These are phyloP conservation scores for Pyrenophora graminea DNA, from an alignment of 2,329 filamentous ascomycete species.

Conservation along the genomic window DNA sequence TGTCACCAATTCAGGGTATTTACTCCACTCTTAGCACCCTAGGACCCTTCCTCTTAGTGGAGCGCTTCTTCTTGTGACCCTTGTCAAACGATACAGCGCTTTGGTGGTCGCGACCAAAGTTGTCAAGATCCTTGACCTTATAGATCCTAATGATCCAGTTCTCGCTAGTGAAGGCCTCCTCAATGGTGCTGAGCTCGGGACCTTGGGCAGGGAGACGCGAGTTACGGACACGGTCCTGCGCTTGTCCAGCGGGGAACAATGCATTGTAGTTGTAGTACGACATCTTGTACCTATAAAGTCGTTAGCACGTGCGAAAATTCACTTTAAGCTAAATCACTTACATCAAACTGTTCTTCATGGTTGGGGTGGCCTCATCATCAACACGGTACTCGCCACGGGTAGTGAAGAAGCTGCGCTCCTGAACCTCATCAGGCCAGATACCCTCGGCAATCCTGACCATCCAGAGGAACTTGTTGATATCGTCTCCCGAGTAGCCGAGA, in stretches of 20 bases:
- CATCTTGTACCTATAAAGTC: conserved; percentile 89
- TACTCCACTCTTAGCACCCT: conserved; percentile 74
- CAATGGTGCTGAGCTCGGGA: conserved; percentile 83
- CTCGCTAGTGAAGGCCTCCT: conserved; percentile 98
- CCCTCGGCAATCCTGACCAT: conserved; percentile 99
- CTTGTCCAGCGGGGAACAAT: conserved; percentile 90
- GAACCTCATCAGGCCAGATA: conserved; percentile 99
- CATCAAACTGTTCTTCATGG: conserved; percentile 99
- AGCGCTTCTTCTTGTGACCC: conserved; percentile 83
- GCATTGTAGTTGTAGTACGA: conserved; percentile 97
- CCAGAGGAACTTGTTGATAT: conserved; percentile 99
- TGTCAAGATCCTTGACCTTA: conserved; percentile 99
- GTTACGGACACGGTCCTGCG: conserved; percentile 84
- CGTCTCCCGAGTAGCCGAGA: conserved; percentile 94
- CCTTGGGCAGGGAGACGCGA: conserved; percentile 79
- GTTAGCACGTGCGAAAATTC: conserved; percentile 28
- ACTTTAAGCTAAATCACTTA: conserved; percentile 55
- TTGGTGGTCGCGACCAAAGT: conserved; percentile 86
- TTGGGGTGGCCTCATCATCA: conserved; percentile 88
- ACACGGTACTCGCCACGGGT: conserved; percentile 91
- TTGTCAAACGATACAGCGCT: conserved; percentile 71
- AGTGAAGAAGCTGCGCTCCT: conserved; percentile 96
- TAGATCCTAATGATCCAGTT: conserved; percentile 99
- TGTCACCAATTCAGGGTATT: conserved; percentile 15
- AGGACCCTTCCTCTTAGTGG: conserved; percentile 71